These are phyloP conservation scores for Picea engelmannii DNA, from an alignment of 83 land plant genomes.

Conservation along the genomic window DNA sequence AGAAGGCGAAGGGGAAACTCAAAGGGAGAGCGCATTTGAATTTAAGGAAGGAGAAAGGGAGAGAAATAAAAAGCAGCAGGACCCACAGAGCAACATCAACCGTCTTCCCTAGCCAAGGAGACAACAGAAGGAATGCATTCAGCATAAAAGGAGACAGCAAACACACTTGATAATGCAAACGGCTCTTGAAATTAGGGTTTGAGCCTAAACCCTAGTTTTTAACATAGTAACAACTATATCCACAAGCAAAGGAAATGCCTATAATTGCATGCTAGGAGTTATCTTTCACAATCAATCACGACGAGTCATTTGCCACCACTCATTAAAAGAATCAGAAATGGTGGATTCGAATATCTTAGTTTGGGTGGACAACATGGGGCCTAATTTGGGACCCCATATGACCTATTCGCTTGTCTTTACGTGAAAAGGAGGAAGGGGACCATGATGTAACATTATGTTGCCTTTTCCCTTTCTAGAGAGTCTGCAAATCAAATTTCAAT, in stretches of 20 bases:
- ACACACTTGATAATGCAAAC: conserved; percentile 7
- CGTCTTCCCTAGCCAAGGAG: not conserved
- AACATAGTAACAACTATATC: not conserved
- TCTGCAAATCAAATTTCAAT: too few species aligned
- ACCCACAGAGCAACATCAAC: not conserved
- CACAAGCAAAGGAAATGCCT: not conserved
- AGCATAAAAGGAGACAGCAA: conserved; percentile 1
- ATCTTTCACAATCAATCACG: conserved; percentile 3
- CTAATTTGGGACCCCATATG: too few species aligned
- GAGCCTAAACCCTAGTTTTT: not conserved
- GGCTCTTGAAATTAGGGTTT: not conserved
- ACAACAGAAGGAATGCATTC: not conserved
- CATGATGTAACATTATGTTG: too few species aligned
- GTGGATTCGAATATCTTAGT: too few species aligned
- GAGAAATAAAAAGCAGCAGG: not conserved
- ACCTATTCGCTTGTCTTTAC: too few species aligned
- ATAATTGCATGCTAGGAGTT: not conserved
- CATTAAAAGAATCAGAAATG: too few species aligned
- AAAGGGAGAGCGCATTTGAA: not conserved
- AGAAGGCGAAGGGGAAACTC: conserved; percentile 15
- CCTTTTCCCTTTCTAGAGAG: too few species aligned
- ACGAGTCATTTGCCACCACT: conserved; percentile 1
- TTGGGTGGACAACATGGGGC: too few species aligned
- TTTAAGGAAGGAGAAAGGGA: not conserved
- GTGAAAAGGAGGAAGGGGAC: too few species aligned